Evolutionary conservation across 2,329 filamentous ascomycete species (phyloP), one percentile per base, ranked within the genome.

Genomic region (Akanthomyces muscarius): DNA sequence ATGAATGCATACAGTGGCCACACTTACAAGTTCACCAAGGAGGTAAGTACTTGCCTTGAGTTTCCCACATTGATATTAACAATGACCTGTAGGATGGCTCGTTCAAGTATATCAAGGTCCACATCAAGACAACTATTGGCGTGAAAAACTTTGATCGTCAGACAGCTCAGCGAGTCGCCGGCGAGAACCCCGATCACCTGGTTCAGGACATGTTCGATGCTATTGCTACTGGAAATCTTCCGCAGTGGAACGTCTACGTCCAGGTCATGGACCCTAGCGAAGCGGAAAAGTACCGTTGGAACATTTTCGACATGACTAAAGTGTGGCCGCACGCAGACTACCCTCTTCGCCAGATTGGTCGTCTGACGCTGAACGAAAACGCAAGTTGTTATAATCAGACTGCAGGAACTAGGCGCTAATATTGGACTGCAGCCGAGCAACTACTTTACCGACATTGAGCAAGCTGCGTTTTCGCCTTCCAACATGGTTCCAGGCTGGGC

Each of bases 381-480:
- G 33, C 8, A 36, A 36, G 33, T 36, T 11, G 33, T 33, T 33
- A 8, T 33, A 5, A 8, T 8, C 5, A 33, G 30, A 33, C 30
- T 33, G 30, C 5, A 33, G 30, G 30, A 8, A 5, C 1, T 5
- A 33, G 30, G 7, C 8, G 33, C 33, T 36, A 11, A 36, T 7
- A 11, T 11, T 11, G 33, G 4, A 36, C 7, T 30, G 33, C 33
- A 36, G 33, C 54, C 50, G 4, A 53, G 11, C 16, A 57, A 90
- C 74, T 90, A 89, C 76, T 89, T 89, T 69, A 80, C 83, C 53
- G 88, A 91, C 69, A 83, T 89, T 53, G 87, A 90, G 72, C 86
- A 90, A 73, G 82, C 84, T 0, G 84, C 85, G 0, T 90, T 90
- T 69, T 86, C 84, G 0, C 87, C 88, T 0, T 83, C 83, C 0